Evolutionary conservation across 1,139 yeast species (phyloP).

Genomic region (Yamadazyma taylorii): DNA sequence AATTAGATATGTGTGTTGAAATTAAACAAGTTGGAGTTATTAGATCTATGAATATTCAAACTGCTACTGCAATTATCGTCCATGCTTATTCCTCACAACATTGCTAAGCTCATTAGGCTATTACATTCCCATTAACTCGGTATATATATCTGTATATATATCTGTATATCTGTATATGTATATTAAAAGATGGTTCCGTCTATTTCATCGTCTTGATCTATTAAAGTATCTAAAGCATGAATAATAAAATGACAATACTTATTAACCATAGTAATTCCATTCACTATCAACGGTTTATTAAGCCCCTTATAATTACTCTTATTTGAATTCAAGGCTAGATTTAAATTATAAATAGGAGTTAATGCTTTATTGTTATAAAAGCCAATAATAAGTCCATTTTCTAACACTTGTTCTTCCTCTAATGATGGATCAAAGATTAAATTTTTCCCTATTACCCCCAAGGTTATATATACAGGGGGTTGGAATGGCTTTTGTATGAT

Average conservation of each 20-base stretch:
- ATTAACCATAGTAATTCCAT: slow-evolving; percentile 31
- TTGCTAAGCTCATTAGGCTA: too few relatives aligned
- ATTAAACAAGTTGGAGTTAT: slow-evolving; percentile 91
- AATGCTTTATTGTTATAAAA: slow-evolving; percentile 66
- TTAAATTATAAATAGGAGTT: slow-evolving; percentile 61
- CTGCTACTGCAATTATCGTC: slow-evolving; percentile 92
- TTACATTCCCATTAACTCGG: too few relatives aligned
- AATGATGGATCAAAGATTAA: slow-evolving; percentile 78
- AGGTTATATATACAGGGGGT: slow-evolving; percentile 75
- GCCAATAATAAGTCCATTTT: slow-evolving; percentile 73
- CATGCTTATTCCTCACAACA: slow-evolving; percentile 88
- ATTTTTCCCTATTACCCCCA: slow-evolving; percentile 72
- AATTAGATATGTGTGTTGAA: slow-evolving; percentile 83
- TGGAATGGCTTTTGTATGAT: slow-evolving; percentile 35
- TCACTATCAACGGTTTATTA: slow-evolving; percentile 25
- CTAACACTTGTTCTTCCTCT: slow-evolving; percentile 84
- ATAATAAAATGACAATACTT: slow-evolving; percentile 37
- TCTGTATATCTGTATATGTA: slow-evolving; percentile 1
- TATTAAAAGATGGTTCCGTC: slow-evolving; percentile 27
- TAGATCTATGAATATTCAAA: slow-evolving; percentile 93
- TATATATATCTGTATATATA: too few relatives aligned
- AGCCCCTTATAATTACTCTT: slow-evolving; percentile 45
- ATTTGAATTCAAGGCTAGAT: slow-evolving; percentile 46
- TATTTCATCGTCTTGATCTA: slow-evolving; percentile 37
- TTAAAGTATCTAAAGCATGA: slow-evolving; percentile 39